Base-by-base conservation (phyloP, 2,329 filamentous ascomycete genomes). In the Macrophomina phaseolina region DNA sequence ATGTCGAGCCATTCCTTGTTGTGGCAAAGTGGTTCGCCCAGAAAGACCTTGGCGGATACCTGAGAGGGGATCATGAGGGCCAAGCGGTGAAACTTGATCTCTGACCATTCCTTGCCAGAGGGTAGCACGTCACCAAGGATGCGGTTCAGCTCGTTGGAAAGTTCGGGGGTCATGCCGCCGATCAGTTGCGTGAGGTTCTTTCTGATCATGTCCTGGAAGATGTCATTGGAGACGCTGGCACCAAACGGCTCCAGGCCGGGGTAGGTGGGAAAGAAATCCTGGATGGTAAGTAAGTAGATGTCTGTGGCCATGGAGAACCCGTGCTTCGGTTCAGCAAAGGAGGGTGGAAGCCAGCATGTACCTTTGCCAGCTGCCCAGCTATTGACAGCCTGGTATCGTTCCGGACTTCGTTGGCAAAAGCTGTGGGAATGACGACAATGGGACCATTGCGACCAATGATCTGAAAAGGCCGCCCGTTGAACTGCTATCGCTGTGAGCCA, bases 1-100 rank as follows among this genome's bases (percentile, higher is more conserved):
- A 75, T 72, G 0, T 73, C 65, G n/a, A 81, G 70, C 80, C 81
- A 83, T 64, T 76, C 70, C 66, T 77, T 70, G 65, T 82, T 79
- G 30, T 74, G 73, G 61, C 76, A 78, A 7, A 81, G 69, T 4
- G 69, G 67, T 5, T 76, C 71, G 23, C 81, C 80, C 34, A 79
- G 74, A 60, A 82, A 79, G 40, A 58, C 55, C 8, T 32, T 42
- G 36, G 82, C 73, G 16, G 55, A 58, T 5, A 58, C 18, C 2
- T 79, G 75, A 0, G 78, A 77, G 1, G 79, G 79, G 5, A 81
- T 71, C 18, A 80, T 76, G 12, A 77, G 74, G 40, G 82, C 74
- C 5, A 82, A 68, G 1, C 72, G 70, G 0, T 75, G 71, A 45
- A 81, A 67, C 12, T 69, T 67, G 14, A 67, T 30, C 72, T 70